Percentiles rank a stretch among this genome's conserved stretches.
Evolutionary conservation across 1,284 basidiomycete species (phyloP).

Genomic region (Inonotus obliquus): DNA sequence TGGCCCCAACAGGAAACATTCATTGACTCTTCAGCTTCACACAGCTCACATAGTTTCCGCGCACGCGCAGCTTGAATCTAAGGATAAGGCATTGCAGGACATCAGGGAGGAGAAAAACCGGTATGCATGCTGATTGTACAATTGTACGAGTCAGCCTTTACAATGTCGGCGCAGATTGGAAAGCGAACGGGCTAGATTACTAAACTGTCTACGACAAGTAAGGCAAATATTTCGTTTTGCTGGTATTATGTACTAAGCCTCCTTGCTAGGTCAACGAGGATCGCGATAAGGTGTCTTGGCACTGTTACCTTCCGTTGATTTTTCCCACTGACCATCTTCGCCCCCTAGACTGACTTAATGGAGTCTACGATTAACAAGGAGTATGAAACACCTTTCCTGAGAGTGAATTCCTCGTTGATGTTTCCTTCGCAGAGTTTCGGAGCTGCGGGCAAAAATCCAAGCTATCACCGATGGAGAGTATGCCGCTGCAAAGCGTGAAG

Average conservation of each 20-base stretch:
- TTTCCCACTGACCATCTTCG: conserved; percentile 5
- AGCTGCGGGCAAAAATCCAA: conserved; percentile 60
- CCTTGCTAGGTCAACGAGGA: conserved; percentile 66
- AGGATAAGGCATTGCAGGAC: conserved; percentile 70
- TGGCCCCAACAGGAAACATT: conserved; percentile 64
- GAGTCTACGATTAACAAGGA: conserved; percentile 56
- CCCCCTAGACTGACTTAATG: conserved; percentile 44
- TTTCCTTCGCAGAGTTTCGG: conserved; percentile 44
- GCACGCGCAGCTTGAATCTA: conserved; percentile 69
- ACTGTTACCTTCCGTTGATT: not conserved
- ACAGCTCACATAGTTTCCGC: conserved; percentile 82
- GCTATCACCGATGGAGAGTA: conserved; percentile 70
- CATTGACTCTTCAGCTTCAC: conserved; percentile 71
- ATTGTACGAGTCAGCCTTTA: not conserved
- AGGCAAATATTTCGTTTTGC: conserved; percentile 17
- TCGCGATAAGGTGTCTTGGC: conserved; percentile 55
- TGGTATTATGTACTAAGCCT: not conserved
- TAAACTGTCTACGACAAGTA: conserved; percentile 65
- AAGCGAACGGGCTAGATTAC: conserved; percentile 60
- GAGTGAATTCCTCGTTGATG: conserved; percentile 1
- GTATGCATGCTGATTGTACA: conserved; percentile 25
- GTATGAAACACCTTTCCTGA: conserved; percentile 32
- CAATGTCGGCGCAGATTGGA: conserved; percentile 46
- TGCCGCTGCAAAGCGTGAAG: conserved; percentile 62
- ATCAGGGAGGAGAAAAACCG: conserved; percentile 76